These are phyloP conservation scores for Suhomyces wounanorum DNA, from an alignment of 1,139 yeast species.

Conservation along the genomic window DNA sequence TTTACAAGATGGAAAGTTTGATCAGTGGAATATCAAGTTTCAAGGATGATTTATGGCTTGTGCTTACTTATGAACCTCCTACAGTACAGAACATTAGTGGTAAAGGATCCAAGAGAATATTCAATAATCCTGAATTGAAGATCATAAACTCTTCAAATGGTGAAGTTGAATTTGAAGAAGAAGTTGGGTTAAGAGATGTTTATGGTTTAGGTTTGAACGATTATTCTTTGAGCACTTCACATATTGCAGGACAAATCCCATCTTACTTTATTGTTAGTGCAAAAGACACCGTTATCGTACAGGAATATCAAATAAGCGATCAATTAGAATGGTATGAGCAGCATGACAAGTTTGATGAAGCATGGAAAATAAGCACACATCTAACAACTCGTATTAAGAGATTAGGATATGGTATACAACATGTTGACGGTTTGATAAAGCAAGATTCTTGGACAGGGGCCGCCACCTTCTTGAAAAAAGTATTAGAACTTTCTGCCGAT, in stretches of 20 bases:
- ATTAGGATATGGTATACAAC: constrained; percentile 60
- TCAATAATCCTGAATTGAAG: constrained; percentile 65
- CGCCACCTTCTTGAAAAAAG: constrained; percentile 46
- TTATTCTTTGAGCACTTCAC: constrained; percentile 58
- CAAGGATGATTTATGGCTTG: constrained; percentile 63
- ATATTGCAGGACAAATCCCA: constrained; percentile 35
- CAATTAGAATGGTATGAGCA: constrained; percentile 72
- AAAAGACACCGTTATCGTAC: constrained; percentile 76
- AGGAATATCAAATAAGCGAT: constrained; percentile 67
- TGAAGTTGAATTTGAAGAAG: constrained; percentile 82
- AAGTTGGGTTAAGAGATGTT: constrained; percentile 62
- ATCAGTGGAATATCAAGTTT: constrained; percentile 80
- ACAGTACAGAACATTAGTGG: constrained; percentile 20
- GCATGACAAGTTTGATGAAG: constrained; percentile 56
- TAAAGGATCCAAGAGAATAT: constrained; percentile 25
- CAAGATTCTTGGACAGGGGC: constrained; percentile 56
- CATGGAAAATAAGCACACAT: constrained; percentile 74
- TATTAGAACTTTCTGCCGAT: constrained; percentile 23
- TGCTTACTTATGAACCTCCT: constrained; percentile 58
- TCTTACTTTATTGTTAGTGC: constrained; percentile 75
- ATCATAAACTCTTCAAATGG: constrained; percentile 66
- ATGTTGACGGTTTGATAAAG: constrained; percentile 58
- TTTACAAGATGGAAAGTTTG: constrained; percentile 56
- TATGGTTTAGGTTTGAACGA: constrained; percentile 76
- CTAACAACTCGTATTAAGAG: constrained; percentile 54